Percentiles rank a stretch among this genome's conserved stretches.
phyloP scores from a whole-genome alignment of 192 early-diverging fungal genomes.

The Gaertneriomyces semiglobifer region DNA sequence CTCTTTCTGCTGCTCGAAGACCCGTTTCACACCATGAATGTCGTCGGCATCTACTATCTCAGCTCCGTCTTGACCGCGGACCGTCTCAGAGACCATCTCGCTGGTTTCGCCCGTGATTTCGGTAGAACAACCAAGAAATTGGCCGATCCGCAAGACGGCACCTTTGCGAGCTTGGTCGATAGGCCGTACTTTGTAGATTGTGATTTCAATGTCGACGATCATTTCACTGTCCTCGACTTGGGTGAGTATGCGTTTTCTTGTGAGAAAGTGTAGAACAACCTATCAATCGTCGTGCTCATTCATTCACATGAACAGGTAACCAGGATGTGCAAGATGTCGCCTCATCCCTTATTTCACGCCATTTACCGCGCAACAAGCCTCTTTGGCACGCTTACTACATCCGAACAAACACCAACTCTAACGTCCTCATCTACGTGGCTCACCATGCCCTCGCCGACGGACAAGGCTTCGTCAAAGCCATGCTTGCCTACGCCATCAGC shows the following conservation, averaged over 20 bases:
- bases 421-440: conserved; percentile 12
- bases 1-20: conserved; percentile 34
- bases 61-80: neutral
- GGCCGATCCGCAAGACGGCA: no score
- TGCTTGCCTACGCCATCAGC: conserved; percentile 23
- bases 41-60: conserved; percentile 19
- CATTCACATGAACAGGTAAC: neutral
- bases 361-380: conserved; percentile 3
- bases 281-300: no score
- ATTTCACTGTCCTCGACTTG: conserved; percentile 25
- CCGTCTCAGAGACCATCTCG: conserved; percentile 17
- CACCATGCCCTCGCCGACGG: conserved; percentile 39
- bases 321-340: no score
- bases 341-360: no score
- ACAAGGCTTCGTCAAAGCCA: conserved; percentile 36
- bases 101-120: conserved; percentile 11
- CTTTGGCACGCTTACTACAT: conserved; percentile 21
- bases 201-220: conserved; percentile 26
- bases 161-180: conserved; percentile 9
- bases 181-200: conserved; percentile 24
- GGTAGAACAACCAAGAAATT: neutral
- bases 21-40: conserved; percentile 18
- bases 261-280: no score
- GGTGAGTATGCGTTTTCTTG: neutral
- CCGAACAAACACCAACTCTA: neutral